Percentiles rank a stretch among this genome's conserved stretches.
Conservation (phyloP, 805 yeast species). For the Dipodascopsis tothii region DNA sequence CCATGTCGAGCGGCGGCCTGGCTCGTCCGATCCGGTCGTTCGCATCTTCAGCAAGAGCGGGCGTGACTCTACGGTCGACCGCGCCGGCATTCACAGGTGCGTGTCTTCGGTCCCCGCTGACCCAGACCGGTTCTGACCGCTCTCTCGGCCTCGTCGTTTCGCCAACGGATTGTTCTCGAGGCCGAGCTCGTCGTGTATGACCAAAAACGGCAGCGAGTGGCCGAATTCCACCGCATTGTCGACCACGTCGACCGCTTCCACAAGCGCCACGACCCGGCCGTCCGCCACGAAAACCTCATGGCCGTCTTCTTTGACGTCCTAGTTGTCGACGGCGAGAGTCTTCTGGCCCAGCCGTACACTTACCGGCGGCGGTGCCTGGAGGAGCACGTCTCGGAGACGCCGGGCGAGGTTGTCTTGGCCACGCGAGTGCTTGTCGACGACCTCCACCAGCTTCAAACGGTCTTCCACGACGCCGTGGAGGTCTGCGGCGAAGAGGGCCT, state of each 20-base stretch:
- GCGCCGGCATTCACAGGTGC: conserved; percentile 5
- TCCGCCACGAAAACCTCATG: conserved; percentile 8
- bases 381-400: conserved; percentile 2
- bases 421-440: not conserved
- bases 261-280: not conserved
- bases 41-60: conserved; percentile 15
- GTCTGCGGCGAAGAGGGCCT: conserved; percentile 10
- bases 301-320: conserved; percentile 14
- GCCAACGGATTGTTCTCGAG: conserved; percentile 5
- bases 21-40: not conserved
- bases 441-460: not conserved
- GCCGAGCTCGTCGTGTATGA: conserved; percentile 17
- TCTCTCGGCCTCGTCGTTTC: not conserved
- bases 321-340: conserved; percentile 3
- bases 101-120: not conserved
- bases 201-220: not conserved
- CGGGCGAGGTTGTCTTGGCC: conserved; percentile 5
- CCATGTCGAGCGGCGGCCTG: conserved; percentile 2
- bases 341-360: conserved; percentile 5
- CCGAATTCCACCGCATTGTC: conserved; percentile 11
- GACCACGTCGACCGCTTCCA: conserved; percentile 14
- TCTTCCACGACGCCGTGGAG: conserved; percentile 1
- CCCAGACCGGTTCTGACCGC: not conserved
- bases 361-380: conserved; percentile 3
- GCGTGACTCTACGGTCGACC: conserved; percentile 14